A percentile compares a stretch with the other conserved stretches of the same genome.
Conservation (phyloP, 169 alveolate species). For the Cryptosporidium ubiquitum region DNA sequence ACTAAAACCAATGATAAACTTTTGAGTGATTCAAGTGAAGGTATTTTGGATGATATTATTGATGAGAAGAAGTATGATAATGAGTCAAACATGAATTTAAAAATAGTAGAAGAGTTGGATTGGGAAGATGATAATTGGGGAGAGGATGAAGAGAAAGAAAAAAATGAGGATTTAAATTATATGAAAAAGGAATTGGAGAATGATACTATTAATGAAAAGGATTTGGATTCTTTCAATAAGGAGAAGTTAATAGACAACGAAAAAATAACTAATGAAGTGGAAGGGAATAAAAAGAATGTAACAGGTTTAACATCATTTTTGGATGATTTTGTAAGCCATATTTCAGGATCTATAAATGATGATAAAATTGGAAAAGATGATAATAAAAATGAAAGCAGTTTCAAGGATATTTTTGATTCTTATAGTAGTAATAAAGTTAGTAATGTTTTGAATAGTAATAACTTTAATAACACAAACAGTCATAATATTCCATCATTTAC, state of each 20-base stretch:
- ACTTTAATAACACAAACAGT: background rate
- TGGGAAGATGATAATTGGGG: slow-evolving; percentile 1
- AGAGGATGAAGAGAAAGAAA: background rate
- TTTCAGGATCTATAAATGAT: slow-evolving; percentile 33
- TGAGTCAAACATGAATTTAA: background rate
- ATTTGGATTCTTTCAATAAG: background rate
- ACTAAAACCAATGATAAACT: too few relatives aligned
- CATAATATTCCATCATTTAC: slow-evolving; percentile 73
- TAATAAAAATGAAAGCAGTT: slow-evolving; percentile 36
- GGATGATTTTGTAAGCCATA: slow-evolving; percentile 63
- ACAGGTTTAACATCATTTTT: slow-evolving; percentile 2
- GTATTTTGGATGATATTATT: background rate
- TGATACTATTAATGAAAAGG: background rate
- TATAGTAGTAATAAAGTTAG: slow-evolving; percentile 7
- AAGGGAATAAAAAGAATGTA: background rate
- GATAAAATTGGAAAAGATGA: slow-evolving; percentile 56
- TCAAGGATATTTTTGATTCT: slow-evolving; percentile 58
- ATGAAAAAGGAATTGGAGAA: background rate
- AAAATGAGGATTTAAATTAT: background rate
- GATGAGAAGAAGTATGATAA: background rate
- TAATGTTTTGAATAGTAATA: background rate
- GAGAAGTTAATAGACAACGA: background rate
- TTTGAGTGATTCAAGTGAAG: background rate
- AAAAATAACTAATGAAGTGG: background rate
- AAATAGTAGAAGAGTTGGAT: background rate